Evolutionary conservation across 257 asterid genomes (phyloP).

Genomic region (Nicotiana noctiflora): DNA sequence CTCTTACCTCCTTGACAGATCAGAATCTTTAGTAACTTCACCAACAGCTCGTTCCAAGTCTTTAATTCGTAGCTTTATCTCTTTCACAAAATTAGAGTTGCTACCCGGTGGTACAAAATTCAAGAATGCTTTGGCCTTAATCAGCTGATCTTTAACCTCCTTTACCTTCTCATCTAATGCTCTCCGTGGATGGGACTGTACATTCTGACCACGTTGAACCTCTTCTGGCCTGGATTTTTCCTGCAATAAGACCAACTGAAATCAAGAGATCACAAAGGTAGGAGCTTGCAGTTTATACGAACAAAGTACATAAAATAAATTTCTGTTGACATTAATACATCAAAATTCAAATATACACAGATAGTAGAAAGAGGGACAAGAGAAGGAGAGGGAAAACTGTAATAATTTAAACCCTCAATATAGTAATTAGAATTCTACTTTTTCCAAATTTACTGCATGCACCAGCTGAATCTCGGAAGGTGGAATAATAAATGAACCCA

Average conservation of each 20-base stretch:
- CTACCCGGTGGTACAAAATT: conserved; percentile 39
- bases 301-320: background rate
- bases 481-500: background rate
- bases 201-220: conserved; percentile 26
- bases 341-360: background rate
- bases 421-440: background rate
- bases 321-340: background rate
- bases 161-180: conserved; percentile 48
- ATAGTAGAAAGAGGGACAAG: background rate
- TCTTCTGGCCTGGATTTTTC: conserved; percentile 28
- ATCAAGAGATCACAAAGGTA: conserved; percentile 6
- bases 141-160: conserved; percentile 50
- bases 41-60: conserved; percentile 48
- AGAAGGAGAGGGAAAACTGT: background rate
- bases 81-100: conserved; percentile 47
- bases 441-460: background rate
- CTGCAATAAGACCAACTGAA: conserved; percentile 35
- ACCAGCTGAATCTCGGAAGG: background rate
- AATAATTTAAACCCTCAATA: background rate
- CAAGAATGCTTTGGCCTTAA: conserved; percentile 43
- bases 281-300: background rate
- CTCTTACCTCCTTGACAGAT: conserved; percentile 44
- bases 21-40: conserved; percentile 45
- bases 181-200: conserved; percentile 29
- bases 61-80: conserved; percentile 43